A percentile compares a stretch with the other conserved stretches of the same genome.
These are phyloP conservation scores for Raphanus sativus DNA, from an alignment of 345 rosid genomes.

Conservation along the genomic window DNA sequence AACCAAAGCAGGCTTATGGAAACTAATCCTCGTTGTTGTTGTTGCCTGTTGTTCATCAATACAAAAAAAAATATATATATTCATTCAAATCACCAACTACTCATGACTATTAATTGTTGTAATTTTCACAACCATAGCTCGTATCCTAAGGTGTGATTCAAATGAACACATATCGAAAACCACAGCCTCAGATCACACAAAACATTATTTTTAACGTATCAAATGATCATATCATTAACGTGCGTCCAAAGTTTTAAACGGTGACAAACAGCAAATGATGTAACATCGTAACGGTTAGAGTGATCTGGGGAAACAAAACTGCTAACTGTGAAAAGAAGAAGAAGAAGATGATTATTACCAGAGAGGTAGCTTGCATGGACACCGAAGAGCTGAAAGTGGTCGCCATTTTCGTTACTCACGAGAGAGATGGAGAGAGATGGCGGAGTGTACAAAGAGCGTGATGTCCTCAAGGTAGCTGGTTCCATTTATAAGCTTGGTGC, in stretches of 20 bases:
- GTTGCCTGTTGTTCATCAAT: slow-evolving; percentile 35
- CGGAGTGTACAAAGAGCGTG: slow-evolving; percentile 47
- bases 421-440: slow-evolving; percentile 20
- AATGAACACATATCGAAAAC: slow-evolving; percentile 1
- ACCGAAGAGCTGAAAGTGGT: slow-evolving; percentile 38
- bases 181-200: background rate
- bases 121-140: background rate
- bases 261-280: slow-evolving; percentile 1
- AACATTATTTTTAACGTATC: background rate
- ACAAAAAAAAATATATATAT: background rate
- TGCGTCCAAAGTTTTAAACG: background rate
- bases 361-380: slow-evolving; percentile 45
- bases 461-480: slow-evolving; percentile 1
- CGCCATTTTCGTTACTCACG: slow-evolving; percentile 43
- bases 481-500: slow-evolving; percentile 25
- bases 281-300: background rate
- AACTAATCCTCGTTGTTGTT: slow-evolving; percentile 27
- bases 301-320: slow-evolving; percentile 3
- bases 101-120: background rate
- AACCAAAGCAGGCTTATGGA: slow-evolving; percentile 35
- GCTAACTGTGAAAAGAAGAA: background rate
- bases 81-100: background rate
- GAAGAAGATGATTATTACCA: slow-evolving; percentile 26
- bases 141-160: too few species aligned
- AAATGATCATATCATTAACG: background rate